Percentiles rank a stretch among this genome's conserved stretches.
These are phyloP conservation scores for Exophiala alcalophila DNA, from an alignment of 2,329 filamentous ascomycete genomes.

Conservation along the genomic window DNA sequence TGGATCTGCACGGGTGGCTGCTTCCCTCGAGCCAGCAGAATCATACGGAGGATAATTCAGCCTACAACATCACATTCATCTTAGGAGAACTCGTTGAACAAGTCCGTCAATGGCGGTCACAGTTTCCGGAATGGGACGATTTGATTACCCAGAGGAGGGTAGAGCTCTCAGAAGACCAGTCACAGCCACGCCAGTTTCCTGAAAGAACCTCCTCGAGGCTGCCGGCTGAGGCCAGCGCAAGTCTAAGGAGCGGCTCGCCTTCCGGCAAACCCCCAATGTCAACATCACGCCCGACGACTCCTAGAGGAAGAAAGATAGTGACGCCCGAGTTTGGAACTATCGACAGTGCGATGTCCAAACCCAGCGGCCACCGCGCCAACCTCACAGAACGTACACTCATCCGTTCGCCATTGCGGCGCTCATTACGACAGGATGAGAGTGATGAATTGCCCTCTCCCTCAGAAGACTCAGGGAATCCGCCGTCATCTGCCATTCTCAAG, in stretches of 20 bases:
- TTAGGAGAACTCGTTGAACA: conserved; percentile 62
- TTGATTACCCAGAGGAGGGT: conserved; percentile 63
- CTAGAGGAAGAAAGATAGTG: conserved; percentile 14
- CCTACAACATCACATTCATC: conserved; percentile 50
- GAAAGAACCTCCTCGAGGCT: conserved; percentile 1
- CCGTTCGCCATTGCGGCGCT: conserved; percentile 14
- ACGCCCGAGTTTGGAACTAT: conserved; percentile 21
- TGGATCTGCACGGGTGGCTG: conserved; percentile 88
- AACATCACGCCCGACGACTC: conserved; percentile 16
- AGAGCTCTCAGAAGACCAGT: conserved; percentile 45
- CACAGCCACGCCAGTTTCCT: background rate
- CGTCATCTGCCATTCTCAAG: conserved; percentile 14
- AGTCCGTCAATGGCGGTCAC: conserved; percentile 59
- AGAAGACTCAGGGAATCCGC: background rate
- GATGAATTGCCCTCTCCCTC: too few relatives aligned
- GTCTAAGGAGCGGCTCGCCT: conserved; percentile 8
- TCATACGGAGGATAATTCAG: conserved; percentile 38
- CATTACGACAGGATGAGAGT: conserved; percentile 5
- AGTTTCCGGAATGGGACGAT: conserved; percentile 69
- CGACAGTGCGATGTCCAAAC: conserved; percentile 17
- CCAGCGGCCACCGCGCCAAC: conserved; percentile 5
- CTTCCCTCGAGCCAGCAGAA: conserved; percentile 41
- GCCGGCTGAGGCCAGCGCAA: background rate
- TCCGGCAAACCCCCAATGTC: conserved; percentile 1
- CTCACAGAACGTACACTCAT: conserved; percentile 14